These are phyloP conservation scores for Saururus chinensis DNA, from an alignment of 164 flowering plant species.

Conservation along the genomic window DNA sequence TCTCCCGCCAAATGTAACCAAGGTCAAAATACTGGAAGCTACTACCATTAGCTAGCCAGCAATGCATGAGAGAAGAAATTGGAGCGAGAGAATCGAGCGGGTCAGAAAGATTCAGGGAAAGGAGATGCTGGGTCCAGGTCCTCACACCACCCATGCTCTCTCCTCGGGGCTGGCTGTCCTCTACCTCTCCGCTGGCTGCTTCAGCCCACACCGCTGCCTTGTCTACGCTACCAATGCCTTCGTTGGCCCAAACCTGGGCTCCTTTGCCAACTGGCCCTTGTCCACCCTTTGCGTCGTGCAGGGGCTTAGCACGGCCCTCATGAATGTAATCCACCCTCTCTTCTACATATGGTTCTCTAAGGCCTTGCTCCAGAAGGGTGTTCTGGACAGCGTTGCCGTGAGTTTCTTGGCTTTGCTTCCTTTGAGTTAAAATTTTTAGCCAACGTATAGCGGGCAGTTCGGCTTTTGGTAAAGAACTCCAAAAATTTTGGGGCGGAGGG, in stretches of 20 bases:
- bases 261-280: slow-evolving; percentile 80
- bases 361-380: slow-evolving; percentile 31
- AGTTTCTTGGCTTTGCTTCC: slow-evolving; percentile 3
- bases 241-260: slow-evolving; percentile 90
- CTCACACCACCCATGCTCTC: slow-evolving; percentile 77
- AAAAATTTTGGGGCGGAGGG: no score
- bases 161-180: slow-evolving; percentile 55
- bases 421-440: neutral
- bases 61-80: neutral
- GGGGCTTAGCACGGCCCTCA: slow-evolving; percentile 28
- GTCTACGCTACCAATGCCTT: slow-evolving; percentile 73
- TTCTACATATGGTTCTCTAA: slow-evolving; percentile 61
- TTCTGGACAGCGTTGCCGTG: slow-evolving; percentile 62
- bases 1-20: no score
- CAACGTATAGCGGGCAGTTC: no score
- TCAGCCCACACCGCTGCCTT: slow-evolving; percentile 77
- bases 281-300: slow-evolving; percentile 33
- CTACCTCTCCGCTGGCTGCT: slow-evolving; percentile 42
- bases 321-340: slow-evolving; percentile 55
- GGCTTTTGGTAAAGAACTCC: no score
- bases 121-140: slow-evolving; percentile 92
- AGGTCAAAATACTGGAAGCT: no score
- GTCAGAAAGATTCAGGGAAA: no score
- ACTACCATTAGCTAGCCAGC: no score
- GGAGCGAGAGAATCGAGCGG: no score